Base-by-base conservation (phyloP, 148 eudicot genomes). In the Rhododendron henanense region DNA sequence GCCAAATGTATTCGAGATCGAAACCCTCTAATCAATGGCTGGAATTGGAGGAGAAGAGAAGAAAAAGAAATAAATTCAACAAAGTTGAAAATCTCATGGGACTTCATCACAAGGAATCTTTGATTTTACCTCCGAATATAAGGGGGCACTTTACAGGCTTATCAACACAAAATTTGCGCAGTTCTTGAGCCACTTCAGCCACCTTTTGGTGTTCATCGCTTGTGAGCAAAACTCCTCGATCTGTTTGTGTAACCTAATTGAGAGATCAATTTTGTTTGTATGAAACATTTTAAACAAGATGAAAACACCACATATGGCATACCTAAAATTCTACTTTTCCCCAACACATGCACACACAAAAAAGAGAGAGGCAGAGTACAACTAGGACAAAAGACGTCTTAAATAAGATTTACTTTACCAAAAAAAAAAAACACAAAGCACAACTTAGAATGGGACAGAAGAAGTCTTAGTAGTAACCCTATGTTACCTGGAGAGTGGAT, bases 71-170 rank as follows among this genome's bases (percentile, higher is more conserved):
- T 18, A 8, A 73, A 15, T 51, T 59, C 10, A 83, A 13, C 78
- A 82, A 79, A 45, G 16, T 31, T 57, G 50, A 57, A 55, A 37
- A 82, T 82, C 28, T 82, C n/a, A 6, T 37, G 31, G 19, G 83
- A 61, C 75, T 25, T 28, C 53, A 11, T 44, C 16, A 8, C 50
- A 28, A 75, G 55, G 81, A 73, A 18, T 77, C 81, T 77, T 57
- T 21, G 81, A n/a, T 51, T 25, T 84, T 85, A 96, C 98, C 98
- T 92, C 99, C 99, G 83, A 96, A 96, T 87, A 96, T 96, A 57
- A 96, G 96, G 84, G 99, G 99, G 86, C 95, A 93, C 77, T 90
- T 94, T 16, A 95, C 97, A 45, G 99, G 99, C 76, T 93, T 93
- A 80, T 93, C 93, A 78, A 96, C 93, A 88, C 99, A 96, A 85